phyloP scores from a whole-genome alignment of 1,284 basidiomycete genomes.

The Sporisorium graminicola region DNA sequence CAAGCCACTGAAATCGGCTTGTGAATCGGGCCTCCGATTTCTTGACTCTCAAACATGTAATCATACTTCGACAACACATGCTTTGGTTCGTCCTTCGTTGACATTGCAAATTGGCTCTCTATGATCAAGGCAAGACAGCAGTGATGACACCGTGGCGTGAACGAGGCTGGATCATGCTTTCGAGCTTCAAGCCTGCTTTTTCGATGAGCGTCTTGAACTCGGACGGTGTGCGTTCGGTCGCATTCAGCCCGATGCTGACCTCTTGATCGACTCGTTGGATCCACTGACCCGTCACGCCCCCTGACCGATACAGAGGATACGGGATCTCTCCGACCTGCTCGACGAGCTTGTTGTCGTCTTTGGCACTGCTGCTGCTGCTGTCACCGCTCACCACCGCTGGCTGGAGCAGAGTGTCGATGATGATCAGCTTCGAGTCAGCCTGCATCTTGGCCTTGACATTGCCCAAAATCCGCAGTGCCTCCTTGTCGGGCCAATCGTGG shows the following conservation, averaged over 20 bases:
- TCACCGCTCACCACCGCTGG: constrained; percentile 23
- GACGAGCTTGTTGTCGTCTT: constrained; percentile 7
- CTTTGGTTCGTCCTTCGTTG: neutral
- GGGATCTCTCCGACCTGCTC: constrained; percentile 18
- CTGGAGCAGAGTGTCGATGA: constrained; percentile 37
- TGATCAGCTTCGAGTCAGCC: constrained; percentile 24
- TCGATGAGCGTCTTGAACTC: constrained; percentile 31
- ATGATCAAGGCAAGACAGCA: constrained; percentile 16
- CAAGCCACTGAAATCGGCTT: too few species aligned
- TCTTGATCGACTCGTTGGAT: constrained; percentile 22
- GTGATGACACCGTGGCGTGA: constrained; percentile 28
- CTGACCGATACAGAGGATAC: constrained; percentile 27
- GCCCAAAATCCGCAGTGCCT: constrained; percentile 20
- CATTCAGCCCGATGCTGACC: constrained; percentile 21
- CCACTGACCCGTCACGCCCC: constrained; percentile 19
- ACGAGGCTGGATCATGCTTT: constrained; percentile 32
- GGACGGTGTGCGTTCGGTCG: constrained; percentile 24
- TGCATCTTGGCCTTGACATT: constrained; percentile 35
- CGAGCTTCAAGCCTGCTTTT: constrained; percentile 27
- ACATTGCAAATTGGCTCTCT: neutral
- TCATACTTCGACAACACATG: too few species aligned
- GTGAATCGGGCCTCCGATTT: neutral
- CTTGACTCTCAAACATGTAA: neutral
- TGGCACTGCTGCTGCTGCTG: neutral
- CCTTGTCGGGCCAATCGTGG: constrained; percentile 28